Conservation (phyloP, 1,139 yeast species). For the Zhuliangozyma blackwelliae region DNA sequence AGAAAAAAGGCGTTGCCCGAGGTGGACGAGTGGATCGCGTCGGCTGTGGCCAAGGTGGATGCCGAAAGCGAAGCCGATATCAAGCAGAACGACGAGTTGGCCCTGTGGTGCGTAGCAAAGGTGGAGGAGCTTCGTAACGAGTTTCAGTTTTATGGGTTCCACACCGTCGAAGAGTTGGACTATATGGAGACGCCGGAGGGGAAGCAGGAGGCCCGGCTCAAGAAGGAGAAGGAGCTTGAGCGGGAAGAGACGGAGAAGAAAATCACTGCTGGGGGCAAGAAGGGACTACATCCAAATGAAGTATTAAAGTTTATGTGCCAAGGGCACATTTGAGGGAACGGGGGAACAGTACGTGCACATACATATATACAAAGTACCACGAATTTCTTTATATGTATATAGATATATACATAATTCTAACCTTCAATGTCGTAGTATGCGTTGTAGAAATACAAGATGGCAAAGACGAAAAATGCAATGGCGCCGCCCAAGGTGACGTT, state of each 20-base stretch:
- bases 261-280: slow-evolving; percentile 29
- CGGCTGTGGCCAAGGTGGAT: slow-evolving; percentile 40
- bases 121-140: slow-evolving; percentile 51
- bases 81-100: slow-evolving; percentile 48
- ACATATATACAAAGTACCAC: too few relatives aligned
- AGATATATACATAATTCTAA: not conserved
- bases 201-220: slow-evolving; percentile 25
- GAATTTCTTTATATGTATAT: too few relatives aligned
- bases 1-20: slow-evolving; percentile 88
- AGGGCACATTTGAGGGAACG: slow-evolving; percentile 20
- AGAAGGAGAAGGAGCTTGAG: slow-evolving; percentile 23
- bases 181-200: slow-evolving; percentile 39
- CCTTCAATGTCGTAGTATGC: slow-evolving; percentile 39
- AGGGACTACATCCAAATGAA: slow-evolving; percentile 33
- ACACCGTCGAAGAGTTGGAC: slow-evolving; percentile 46
- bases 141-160: slow-evolving; percentile 60
- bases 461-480: slow-evolving; percentile 74
- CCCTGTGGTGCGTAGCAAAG: slow-evolving; percentile 58
- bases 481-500: slow-evolving; percentile 92
- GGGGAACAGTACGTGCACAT: not conserved
- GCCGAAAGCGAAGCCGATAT: slow-evolving; percentile 12
- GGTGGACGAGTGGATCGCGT: slow-evolving; percentile 78
- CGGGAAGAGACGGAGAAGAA: slow-evolving; percentile 24
- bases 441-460: slow-evolving; percentile 73
- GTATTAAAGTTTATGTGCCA: slow-evolving; percentile 41